phyloP scores from a whole-genome alignment of 2,329 filamentous ascomycete genomes.

The Botryotinia narcissicola region DNA sequence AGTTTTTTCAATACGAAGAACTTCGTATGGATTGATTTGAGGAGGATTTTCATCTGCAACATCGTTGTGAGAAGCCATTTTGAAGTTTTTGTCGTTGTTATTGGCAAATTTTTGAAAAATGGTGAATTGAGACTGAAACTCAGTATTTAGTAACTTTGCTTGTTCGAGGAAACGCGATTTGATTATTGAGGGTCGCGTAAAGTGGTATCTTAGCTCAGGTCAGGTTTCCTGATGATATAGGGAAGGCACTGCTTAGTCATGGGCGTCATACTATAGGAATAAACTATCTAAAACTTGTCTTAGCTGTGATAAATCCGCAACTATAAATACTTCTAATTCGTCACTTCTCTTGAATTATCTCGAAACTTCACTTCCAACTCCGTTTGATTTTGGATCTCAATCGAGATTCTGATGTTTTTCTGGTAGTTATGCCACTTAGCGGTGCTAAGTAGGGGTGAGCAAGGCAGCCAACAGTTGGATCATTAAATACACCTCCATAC shows the following conservation, averaged over 20 bases:
- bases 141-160: not conserved
- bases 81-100: not conserved
- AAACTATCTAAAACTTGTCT: not conserved
- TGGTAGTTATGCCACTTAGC: not conserved
- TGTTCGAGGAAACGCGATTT: slow-evolving; percentile 15
- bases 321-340: not conserved
- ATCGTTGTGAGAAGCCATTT: slow-evolving; percentile 28
- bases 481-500: not conserved
- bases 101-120: not conserved
- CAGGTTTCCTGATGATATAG: not conserved
- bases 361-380: not conserved
- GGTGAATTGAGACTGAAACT: not conserved
- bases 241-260: not conserved
- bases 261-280: not conserved
- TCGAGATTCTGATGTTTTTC: not conserved
- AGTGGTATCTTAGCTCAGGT: not conserved
- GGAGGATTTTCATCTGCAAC: slow-evolving; percentile 33
- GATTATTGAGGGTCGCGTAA: slow-evolving; percentile 13
- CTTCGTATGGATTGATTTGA: slow-evolving; percentile 71
- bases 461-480: not conserved
- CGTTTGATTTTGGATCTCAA: not conserved
- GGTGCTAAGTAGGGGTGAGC: not conserved
- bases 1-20: slow-evolving; percentile 67
- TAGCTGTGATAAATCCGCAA: not conserved
- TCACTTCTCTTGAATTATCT: not conserved